Evolutionary conservation across 1,139 yeast genomes (phyloP).

Genomic region (Wickerhamomyces sp.): DNA sequence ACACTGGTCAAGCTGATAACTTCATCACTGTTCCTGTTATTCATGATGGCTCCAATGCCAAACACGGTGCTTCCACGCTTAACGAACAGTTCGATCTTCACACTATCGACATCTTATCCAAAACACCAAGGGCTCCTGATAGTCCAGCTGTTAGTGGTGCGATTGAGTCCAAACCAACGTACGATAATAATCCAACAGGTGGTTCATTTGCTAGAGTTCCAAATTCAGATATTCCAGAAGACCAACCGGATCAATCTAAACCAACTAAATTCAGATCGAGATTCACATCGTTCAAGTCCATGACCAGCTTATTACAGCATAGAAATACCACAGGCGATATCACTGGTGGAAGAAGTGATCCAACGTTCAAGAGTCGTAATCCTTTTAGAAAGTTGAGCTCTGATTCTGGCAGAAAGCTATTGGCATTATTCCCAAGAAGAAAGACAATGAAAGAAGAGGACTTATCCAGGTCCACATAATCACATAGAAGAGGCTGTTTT

Average conservation of each 20-base stretch:
- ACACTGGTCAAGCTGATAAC: not conserved
- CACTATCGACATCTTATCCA: not conserved
- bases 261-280: conserved; percentile 6
- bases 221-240: not conserved
- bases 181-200: not conserved
- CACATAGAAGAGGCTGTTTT: no score
- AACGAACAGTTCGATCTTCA: not conserved
- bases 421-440: no score
- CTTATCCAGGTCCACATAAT: no score
- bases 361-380: not conserved
- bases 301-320: conserved; percentile 2
- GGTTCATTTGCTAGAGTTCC: not conserved
- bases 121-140: not conserved
- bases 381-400: no score
- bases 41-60: not conserved
- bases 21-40: not conserved
- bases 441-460: no score
- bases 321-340: not conserved
- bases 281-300: conserved; percentile 8
- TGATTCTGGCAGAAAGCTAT: no score
- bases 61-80: not conserved
- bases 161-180: not conserved
- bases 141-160: not conserved
- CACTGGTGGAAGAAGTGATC: not conserved
- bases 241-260: conserved; percentile 1